phyloP scores from a whole-genome alignment of 179 eudicot species.

The Heliamphora pulchella region DNA sequence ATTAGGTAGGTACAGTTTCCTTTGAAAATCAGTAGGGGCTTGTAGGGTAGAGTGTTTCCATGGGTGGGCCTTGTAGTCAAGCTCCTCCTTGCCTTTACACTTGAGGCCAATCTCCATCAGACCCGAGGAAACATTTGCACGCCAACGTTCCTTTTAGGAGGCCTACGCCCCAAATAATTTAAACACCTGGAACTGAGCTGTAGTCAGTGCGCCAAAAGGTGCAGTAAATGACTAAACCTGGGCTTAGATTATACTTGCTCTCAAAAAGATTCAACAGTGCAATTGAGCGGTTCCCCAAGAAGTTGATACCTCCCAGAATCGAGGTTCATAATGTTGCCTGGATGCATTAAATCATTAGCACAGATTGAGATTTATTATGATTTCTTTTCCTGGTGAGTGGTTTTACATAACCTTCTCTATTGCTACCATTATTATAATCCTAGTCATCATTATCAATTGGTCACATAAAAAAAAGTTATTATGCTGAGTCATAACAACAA shows the following conservation, averaged over 20 bases:
- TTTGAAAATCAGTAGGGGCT: too few relatives aligned
- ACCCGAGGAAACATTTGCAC: too few relatives aligned
- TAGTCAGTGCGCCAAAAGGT: slow-evolving; percentile 3
- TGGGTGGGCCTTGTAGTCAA: too few relatives aligned
- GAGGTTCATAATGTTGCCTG: background rate
- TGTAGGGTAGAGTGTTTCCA: too few relatives aligned
- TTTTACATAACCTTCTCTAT: background rate
- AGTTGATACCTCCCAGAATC: background rate
- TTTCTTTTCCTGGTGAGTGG: background rate
- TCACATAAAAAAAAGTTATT: background rate
- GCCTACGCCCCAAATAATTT: background rate
- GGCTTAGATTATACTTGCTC: background rate
- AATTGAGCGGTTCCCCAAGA: background rate
- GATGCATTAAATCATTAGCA: background rate
- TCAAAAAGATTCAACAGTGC: background rate
- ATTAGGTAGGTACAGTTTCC: background rate
- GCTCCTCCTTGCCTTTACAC: too few relatives aligned
- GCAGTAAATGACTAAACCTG: slow-evolving; percentile 3
- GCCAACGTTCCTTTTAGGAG: too few relatives aligned
- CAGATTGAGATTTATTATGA: background rate
- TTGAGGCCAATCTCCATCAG: too few relatives aligned
- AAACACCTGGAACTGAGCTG: background rate
- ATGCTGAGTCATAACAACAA: background rate
- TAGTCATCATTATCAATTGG: background rate
- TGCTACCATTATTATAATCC: background rate